Evolutionary conservation across 75 land plant species (phyloP), one percentile per base, ranked within the genome.

Genomic region (Selaginella tamariscina): DNA sequence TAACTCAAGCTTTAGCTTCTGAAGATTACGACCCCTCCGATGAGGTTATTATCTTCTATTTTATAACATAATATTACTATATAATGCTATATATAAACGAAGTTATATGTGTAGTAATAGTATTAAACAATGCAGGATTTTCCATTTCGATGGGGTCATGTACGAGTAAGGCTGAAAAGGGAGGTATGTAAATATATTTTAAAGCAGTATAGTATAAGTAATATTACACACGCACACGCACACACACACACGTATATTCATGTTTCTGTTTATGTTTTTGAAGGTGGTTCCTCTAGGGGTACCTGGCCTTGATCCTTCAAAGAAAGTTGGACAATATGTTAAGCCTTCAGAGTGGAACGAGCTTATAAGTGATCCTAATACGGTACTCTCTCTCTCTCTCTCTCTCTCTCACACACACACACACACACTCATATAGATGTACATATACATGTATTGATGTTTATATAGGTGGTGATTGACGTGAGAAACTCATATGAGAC

Each of bases 101-200:
- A n/a, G n/a, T n/a, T n/a, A n/a, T n/a, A n/a, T n/a, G n/a, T n/a
- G n/a, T n/a, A n/a, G n/a, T n/a, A n/a, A n/a, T n/a, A n/a, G n/a
- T n/a, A n/a, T n/a, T n/a, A n/a, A n/a, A n/a, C n/a, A n/a, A n/a
- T n/a, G n/a, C n/a, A n/a, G n/a, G n/a, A n/a, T n/a, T n/a, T n/a
- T 49, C 96, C 99, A 21, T 95, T 95, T 67, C 79, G 96, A 26
- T 95, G 99, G 99, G 92, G 84, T 67, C 99, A 95, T 75, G 99
- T 95, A 22, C 82, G 99, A 32, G 89, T 95, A 44, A 95, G 90
- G 79, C 75, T 95, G 63, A 95, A 95, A 73, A 87, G 87, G 64
- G 99, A 95, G 88, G 98, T 89, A 79, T 0, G 5, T 55, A 1
- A 30, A n/a, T n/a, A n/a, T n/a, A n/a, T n/a, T n/a, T n/a, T n/a